A percentile compares a stretch with the other conserved stretches of the same genome.
These are phyloP conservation scores for Pleurotus citrinopileatus DNA, from an alignment of 768 basidiomycete genomes.

Conservation along the genomic window DNA sequence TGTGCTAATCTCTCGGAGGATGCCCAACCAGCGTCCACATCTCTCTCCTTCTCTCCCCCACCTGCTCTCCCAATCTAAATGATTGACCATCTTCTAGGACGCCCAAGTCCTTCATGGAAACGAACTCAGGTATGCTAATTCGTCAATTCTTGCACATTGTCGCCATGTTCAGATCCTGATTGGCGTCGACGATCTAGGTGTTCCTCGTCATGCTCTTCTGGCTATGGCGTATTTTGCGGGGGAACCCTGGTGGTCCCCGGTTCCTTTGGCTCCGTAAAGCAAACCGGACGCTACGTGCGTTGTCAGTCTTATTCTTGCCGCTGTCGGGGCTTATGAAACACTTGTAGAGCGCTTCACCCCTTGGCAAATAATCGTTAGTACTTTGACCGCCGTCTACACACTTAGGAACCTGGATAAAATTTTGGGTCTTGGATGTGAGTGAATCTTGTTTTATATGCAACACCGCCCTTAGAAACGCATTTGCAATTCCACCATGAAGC, in stretches of 20 bases:
- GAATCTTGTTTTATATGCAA: neutral
- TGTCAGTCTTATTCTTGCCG: neutral
- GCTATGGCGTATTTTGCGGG: constrained; percentile 74
- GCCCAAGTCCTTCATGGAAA: constrained; percentile 89
- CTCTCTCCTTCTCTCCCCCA: neutral
- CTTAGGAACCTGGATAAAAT: constrained; percentile 83
- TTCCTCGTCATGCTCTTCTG: constrained; percentile 91
- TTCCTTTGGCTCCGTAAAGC: constrained; percentile 59
- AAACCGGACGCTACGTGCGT: constrained; percentile 62
- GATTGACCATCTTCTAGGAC: constrained; percentile 92
- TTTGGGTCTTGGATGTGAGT: constrained; percentile 75
- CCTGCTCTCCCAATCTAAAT: constrained; percentile 36
- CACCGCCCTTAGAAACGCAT: neutral
- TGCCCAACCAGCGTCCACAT: neutral
- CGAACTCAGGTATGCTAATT: constrained; percentile 68
- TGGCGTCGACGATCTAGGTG: constrained; percentile 55
- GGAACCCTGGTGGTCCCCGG: constrained; percentile 61
- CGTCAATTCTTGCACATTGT: neutral
- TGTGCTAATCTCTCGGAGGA: neutral
- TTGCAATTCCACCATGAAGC: constrained; percentile 41
- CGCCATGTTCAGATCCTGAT: neutral
- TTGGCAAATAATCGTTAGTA: constrained; percentile 92
- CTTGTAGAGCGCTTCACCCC: constrained; percentile 78
- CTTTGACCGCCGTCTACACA: constrained; percentile 82
- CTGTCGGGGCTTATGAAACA: neutral